Evolutionary conservation across 768 basidiomycete species (phyloP).

Genomic region (Trametes maxima): DNA sequence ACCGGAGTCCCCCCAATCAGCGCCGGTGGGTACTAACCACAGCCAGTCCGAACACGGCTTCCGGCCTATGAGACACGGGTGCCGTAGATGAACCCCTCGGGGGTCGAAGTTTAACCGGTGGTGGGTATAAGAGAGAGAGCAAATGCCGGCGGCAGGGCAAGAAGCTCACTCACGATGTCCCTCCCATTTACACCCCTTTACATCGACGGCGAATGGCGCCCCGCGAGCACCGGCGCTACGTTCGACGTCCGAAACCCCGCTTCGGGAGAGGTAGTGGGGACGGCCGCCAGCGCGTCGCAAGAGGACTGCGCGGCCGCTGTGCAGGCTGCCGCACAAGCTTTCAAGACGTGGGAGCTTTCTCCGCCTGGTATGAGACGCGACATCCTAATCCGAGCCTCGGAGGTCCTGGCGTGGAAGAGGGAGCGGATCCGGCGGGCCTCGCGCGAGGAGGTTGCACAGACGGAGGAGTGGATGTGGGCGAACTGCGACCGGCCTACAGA

Average conservation of each 20-base stretch:
- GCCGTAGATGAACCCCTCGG: no score
- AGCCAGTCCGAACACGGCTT: no score
- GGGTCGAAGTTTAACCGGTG: no score
- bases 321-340: conserved; percentile 47
- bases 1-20: no score
- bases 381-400: conserved; percentile 52
- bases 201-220: conserved; percentile 43
- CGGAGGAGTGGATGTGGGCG: conserved; percentile 24
- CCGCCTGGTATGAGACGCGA: conserved; percentile 41
- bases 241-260: conserved; percentile 52
- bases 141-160: no score
- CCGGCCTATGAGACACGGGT: no score
- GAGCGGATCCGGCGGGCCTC: conserved; percentile 36
- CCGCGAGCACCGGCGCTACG: conserved; percentile 39
- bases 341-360: conserved; percentile 49
- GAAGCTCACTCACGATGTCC: background rate
- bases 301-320: conserved; percentile 41
- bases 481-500: conserved; percentile 32
- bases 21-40: no score
- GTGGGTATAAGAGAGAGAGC: no score
- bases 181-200: conserved; percentile 37
- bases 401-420: conserved; percentile 44
- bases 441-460: conserved; percentile 43
- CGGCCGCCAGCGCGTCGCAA: conserved; percentile 45
- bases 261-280: conserved; percentile 46